Base-by-base conservation (phyloP, 768 basidiomycete species). In the Leccinum uliginosum region DNA sequence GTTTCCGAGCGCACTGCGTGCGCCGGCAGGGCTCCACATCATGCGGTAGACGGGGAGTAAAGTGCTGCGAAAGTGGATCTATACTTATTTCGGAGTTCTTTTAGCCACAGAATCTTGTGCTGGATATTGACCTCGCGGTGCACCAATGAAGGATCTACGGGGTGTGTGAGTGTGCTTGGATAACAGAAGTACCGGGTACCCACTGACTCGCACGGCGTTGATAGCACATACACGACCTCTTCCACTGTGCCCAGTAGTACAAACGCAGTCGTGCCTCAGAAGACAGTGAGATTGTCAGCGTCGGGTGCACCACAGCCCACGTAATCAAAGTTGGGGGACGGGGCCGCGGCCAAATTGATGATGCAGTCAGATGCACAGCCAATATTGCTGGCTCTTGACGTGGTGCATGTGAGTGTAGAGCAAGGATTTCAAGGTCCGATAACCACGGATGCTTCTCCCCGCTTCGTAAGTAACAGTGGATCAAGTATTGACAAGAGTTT, bases 61-160 rank as follows among this genome's bases (percentile, higher is more conserved):
- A n/a, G n/a, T n/a, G n/a, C n/a, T n/a, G n/a, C n/a, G n/a, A n/a
- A n/a, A n/a, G n/a, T n/a, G n/a, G n/a, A n/a, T n/a, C n/a, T n/a
- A n/a, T n/a, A n/a, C n/a, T n/a, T 56, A 80, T 83, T 44, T 58
- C 72, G 7, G 51, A 75, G 38, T 77, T 70, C 64, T 81, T 82
- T 63, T 69, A 73, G 4, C 69, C 75, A 19, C 83, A 84, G 63
- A 74, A 78, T 48, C 63, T 84, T 2, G 76, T 83, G 6, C 56
- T 85, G 53, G 78, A 84, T 58, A 85, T 83, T 53, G 78, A 76
- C 6, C 75, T 85, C 19, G 5, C 74, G 78, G 0, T 86, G 83
- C 59, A 60, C 62, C 40, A 68, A 66, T 17, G 60, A 65, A 17
- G 74, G 74, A 4, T 54, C 71, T n/a, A 75, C 75, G 9, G 78